Conservation (phyloP, 2,329 filamentous ascomycete species). For the Tympanopsis confertula region DNA sequence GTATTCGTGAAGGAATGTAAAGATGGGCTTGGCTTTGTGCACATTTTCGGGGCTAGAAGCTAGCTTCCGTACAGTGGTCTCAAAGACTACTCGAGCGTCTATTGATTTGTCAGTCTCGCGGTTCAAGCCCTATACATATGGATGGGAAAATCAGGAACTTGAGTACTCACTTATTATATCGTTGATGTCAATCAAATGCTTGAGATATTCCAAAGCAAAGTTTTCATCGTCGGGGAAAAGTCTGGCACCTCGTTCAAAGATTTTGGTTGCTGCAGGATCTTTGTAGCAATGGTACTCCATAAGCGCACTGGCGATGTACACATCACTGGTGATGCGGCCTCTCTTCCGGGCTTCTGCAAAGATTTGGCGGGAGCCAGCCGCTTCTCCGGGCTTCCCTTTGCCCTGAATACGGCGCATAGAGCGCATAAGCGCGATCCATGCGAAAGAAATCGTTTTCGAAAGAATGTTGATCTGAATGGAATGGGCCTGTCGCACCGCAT, state of each 20-base stretch:
- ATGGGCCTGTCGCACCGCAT: conserved; percentile 20
- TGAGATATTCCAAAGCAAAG: conserved; percentile 91
- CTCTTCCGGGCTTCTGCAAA: conserved; percentile 81
- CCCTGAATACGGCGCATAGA: conserved; percentile 91
- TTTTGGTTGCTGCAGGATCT: conserved; percentile 81
- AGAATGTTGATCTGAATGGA: conserved; percentile 63
- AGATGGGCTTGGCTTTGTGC: conserved; percentile 71
- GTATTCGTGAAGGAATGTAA: conserved; percentile 86
- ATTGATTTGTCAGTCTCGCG: conserved; percentile 6
- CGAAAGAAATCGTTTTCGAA: conserved; percentile 76
- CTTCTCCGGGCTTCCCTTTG: conserved; percentile 29
- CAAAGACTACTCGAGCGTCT: conserved; percentile 93
- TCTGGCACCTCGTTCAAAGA: conserved; percentile 87
- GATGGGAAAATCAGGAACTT: conserved; percentile 4
- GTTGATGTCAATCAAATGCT: conserved; percentile 82
- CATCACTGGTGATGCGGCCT: conserved; percentile 82
- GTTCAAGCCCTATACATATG: no score
- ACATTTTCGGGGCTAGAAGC: conserved; percentile 64
- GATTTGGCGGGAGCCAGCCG: conserved; percentile 64
- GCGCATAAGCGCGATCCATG: conserved; percentile 90
- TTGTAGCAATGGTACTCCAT: conserved; percentile 96
- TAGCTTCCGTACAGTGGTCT: conserved; percentile 79
- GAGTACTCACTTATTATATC: conserved; percentile 74
- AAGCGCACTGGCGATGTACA: conserved; percentile 84
- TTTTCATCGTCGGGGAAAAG: conserved; percentile 87